Evolutionary conservation across 345 rosid species (phyloP).

Genomic region (Carallia brachiata): DNA sequence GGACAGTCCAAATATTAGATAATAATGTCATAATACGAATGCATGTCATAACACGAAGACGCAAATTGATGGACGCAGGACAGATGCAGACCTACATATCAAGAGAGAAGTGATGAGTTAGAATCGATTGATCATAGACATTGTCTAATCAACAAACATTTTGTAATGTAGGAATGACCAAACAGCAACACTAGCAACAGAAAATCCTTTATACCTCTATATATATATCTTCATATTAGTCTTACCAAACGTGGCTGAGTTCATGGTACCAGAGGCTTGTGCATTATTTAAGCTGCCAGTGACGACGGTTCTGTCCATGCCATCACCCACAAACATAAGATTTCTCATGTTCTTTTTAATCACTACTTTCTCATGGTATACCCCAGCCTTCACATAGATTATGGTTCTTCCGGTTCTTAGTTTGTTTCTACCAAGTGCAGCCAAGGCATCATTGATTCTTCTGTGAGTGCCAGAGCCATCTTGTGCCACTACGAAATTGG

Average conservation of each 20-base stretch:
- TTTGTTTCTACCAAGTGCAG: constrained; percentile 35
- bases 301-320: constrained; percentile 64
- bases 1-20: too few relatives aligned
- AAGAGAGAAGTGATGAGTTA: too few relatives aligned
- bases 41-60: too few relatives aligned
- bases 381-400: constrained; percentile 63
- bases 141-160: too few relatives aligned
- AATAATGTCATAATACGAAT: too few relatives aligned
- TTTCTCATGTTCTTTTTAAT: constrained; percentile 41
- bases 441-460: constrained; percentile 43
- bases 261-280: constrained; percentile 49
- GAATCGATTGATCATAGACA: too few relatives aligned
- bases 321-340: constrained; percentile 76
- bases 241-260: constrained; percentile 71
- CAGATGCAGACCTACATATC: too few relatives aligned
- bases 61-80: too few relatives aligned
- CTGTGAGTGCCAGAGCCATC: constrained; percentile 51
- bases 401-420: constrained; percentile 40
- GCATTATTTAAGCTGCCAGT: constrained; percentile 49
- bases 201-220: too few relatives aligned
- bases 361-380: constrained; percentile 59
- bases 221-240: background rate
- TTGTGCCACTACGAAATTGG: constrained; percentile 42
- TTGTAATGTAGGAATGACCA: background rate
- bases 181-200: too few relatives aligned